Base-by-base conservation (phyloP, 2,329 filamentous ascomycete genomes). In the Ceratocystis huliohia region DNA sequence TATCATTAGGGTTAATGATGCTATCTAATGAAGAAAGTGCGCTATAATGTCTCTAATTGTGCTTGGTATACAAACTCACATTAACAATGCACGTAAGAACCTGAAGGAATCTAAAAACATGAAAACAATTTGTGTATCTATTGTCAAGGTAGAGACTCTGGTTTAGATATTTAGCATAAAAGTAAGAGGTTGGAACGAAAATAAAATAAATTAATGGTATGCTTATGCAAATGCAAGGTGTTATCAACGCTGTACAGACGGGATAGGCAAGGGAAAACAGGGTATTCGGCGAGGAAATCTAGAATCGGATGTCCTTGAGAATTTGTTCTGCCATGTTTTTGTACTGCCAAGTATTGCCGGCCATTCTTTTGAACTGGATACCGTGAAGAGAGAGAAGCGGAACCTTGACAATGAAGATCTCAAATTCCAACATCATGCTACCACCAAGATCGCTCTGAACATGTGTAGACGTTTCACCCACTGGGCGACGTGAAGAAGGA, bases 271-370 rank as follows among this genome's bases (percentile, higher is more conserved):
- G 22, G 15, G 17, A 30, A 30, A 30, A 33, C 28, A 33, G 8
- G 17, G 5, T 33, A 7, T 33, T 25, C 15, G 25, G 17, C 17
- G 25, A 57, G 53, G n/a, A 17, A 57, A 57, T 3, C 53, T 57
- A 57, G 53, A 97, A 82, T 73, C 86, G 86, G 71, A 99, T 78
- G 74, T 94, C 91, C 73, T 88, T 85, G 71, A 99, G 79, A 72
- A 99, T 96, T 72, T 91, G 91, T 76, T 96, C 92, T 45, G 94
- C 94, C 91, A 97, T 95, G 73, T 90, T 93, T 80, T 96, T 96
- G 78, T 96, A 99, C 76, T 96, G 92, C 92, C 93, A 97, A 67
- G 94, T 97, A 68, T 95, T 93, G 45, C 94, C 93, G 67, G 89
- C 85, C 71, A 97, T 87, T 74, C 94, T 91, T 81, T 99, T 99